phyloP scores from a whole-genome alignment of 805 yeast genomes.

The Ogataea wickerhamii region DNA sequence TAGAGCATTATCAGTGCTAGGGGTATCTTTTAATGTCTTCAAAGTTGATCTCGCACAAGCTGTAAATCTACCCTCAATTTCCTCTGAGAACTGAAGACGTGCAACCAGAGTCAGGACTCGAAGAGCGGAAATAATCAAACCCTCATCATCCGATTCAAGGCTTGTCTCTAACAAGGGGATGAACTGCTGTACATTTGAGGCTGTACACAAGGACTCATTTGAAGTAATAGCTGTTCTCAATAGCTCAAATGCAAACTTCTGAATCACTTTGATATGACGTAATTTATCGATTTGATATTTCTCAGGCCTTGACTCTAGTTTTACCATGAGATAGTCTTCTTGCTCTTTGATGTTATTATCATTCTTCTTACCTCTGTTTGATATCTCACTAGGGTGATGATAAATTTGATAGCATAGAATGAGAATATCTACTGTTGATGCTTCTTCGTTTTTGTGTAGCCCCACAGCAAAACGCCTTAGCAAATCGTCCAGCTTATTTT shows the following conservation, averaged over 20 bases:
- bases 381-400: slow-evolving; percentile 41
- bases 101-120: slow-evolving; percentile 58
- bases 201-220: slow-evolving; percentile 56
- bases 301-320: slow-evolving; percentile 56
- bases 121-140: slow-evolving; percentile 66
- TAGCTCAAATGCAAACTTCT: slow-evolving; percentile 72
- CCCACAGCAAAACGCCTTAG: slow-evolving; percentile 78
- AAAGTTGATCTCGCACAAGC: slow-evolving; percentile 58
- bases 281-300: slow-evolving; percentile 54
- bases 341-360: slow-evolving; percentile 19
- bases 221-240: slow-evolving; percentile 67
- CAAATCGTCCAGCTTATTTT: slow-evolving; percentile 73
- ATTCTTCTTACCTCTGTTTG: slow-evolving; percentile 16
- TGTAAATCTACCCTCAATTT: slow-evolving; percentile 49
- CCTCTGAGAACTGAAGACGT: slow-evolving; percentile 59
- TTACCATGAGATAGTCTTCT: slow-evolving; percentile 68
- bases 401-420: slow-evolving; percentile 72
- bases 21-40: slow-evolving; percentile 66
- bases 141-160: slow-evolving; percentile 66
- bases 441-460: slow-evolving; percentile 62
- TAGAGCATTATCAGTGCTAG: slow-evolving; percentile 72
- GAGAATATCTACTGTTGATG: slow-evolving; percentile 54
- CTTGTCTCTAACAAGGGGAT: slow-evolving; percentile 66
- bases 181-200: slow-evolving; percentile 63
- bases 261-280: slow-evolving; percentile 57